Conservation (phyloP, 2,329 filamentous ascomycete species). For the Cladophialophora carrionii region DNA sequence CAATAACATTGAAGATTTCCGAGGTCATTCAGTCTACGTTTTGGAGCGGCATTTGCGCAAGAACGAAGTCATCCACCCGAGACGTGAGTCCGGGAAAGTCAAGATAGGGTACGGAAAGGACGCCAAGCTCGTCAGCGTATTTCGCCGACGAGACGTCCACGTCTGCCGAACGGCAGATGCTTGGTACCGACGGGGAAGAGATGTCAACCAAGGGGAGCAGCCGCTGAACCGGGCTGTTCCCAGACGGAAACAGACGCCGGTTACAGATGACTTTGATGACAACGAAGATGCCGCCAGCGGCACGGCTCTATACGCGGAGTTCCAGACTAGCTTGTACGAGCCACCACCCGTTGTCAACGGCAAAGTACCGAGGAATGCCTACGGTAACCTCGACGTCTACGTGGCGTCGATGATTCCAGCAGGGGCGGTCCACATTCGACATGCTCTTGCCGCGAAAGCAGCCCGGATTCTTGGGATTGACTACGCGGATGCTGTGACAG, state of each 20-base stretch:
- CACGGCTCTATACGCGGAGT: constrained; percentile 61
- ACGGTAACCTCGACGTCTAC: constrained; percentile 66
- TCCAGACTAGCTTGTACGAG: constrained; percentile 70
- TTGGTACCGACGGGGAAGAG: constrained; percentile 86
- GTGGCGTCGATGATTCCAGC: constrained; percentile 66
- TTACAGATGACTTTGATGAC: constrained; percentile 45
- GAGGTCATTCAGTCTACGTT: constrained; percentile 80
- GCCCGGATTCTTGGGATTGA: constrained; percentile 72
- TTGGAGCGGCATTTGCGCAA: constrained; percentile 81
- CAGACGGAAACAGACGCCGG: constrained; percentile 45
- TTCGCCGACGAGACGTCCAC: constrained; percentile 78
- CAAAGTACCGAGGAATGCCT: constrained; percentile 65
- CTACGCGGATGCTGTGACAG: constrained; percentile 85
- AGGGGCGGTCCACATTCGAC: constrained; percentile 61
- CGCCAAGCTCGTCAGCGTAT: constrained; percentile 72
- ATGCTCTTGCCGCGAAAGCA: constrained; percentile 60
- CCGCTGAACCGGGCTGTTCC: constrained; percentile 73
- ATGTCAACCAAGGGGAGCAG: constrained; percentile 76
- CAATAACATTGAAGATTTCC: constrained; percentile 82
- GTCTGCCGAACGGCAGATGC: constrained; percentile 77
- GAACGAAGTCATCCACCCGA: constrained; percentile 79
- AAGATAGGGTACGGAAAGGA: constrained; percentile 62
- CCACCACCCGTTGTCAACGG: constrained; percentile 77
- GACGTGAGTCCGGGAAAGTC: constrained; percentile 75
- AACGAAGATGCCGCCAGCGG: constrained; percentile 55